Conservation (phyloP, 1,284 basidiomycete species). For the Inonotus hispidus region DNA sequence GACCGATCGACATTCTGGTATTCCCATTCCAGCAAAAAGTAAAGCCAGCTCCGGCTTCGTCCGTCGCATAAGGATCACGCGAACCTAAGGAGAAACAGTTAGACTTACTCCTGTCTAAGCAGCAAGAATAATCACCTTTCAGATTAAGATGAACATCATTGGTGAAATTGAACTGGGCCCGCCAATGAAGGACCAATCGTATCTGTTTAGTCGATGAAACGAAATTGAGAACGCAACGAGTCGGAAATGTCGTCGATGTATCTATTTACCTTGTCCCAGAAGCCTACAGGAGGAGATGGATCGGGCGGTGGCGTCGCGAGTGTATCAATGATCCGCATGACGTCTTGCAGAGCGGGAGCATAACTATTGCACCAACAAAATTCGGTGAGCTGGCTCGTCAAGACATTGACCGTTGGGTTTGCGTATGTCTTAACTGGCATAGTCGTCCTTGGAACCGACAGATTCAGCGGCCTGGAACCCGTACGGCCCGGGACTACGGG, state of each 20-base stretch:
- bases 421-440: conserved; percentile 96
- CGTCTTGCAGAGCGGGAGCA: conserved; percentile 81
- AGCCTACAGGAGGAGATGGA: conserved; percentile 82
- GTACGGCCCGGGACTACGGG: conserved; percentile 51
- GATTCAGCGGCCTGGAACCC: conserved; percentile 51
- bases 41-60: conserved; percentile 83
- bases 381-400: conserved; percentile 62
- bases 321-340: conserved; percentile 81
- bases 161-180: conserved; percentile 63
- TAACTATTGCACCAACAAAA: conserved; percentile 92
- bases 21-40: conserved; percentile 82
- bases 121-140: conserved; percentile 57
- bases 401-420: conserved; percentile 64
- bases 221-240: not conserved
- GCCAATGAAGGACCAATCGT: conserved; percentile 83
- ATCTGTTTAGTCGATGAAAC: conserved; percentile 43
- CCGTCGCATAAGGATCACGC: conserved; percentile 76
- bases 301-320: conserved; percentile 80
- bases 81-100: conserved; percentile 49
- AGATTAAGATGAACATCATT: conserved; percentile 77
- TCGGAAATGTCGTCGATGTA: not conserved
- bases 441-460: conserved; percentile 84
- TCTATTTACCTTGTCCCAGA: conserved; percentile 80
- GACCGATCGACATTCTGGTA: conserved; percentile 70
- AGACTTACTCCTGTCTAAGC: not conserved